These are phyloP conservation scores for Lophium mytilinum DNA, from an alignment of 495 filamentous ascomycete genomes.

Conservation along the genomic window DNA sequence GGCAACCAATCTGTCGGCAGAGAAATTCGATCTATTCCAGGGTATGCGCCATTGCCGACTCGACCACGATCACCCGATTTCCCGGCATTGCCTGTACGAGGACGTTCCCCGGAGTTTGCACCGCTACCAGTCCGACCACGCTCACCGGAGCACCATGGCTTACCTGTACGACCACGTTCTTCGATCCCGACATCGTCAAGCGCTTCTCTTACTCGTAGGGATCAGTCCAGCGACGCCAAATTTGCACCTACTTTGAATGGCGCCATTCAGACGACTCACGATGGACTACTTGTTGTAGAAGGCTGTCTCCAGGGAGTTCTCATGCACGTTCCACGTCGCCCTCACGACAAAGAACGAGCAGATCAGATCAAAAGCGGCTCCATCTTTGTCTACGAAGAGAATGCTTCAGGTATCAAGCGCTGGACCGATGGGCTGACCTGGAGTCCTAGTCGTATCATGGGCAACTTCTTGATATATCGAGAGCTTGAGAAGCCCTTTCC, in stretches of 20 bases:
- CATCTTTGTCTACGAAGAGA: constrained; percentile 85
- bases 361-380: constrained; percentile 71
- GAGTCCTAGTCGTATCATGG: constrained; percentile 83
- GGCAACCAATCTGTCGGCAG: no score
- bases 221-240: constrained; percentile 11
- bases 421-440: constrained; percentile 89
- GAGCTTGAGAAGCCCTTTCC: constrained; percentile 75
- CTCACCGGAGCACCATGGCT: no score
- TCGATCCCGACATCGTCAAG: background rate
- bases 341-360: constrained; percentile 72
- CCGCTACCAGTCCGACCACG: no score
- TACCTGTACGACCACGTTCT: background rate
- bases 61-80: no score
- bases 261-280: constrained; percentile 21
- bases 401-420: constrained; percentile 79
- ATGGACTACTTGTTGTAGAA: constrained; percentile 23
- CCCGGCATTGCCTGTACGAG: no score
- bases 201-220: background rate
- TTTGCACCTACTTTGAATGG: constrained; percentile 23
- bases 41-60: no score
- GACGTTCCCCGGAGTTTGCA: no score
- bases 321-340: constrained; percentile 68
- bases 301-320: constrained; percentile 56
- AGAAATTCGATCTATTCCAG: no score
- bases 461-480: constrained; percentile 84